Percentiles rank a stretch among this genome's conserved stretches.
Evolutionary conservation across 164 flowering plant genomes (phyloP).

Genomic region (Taxillus chinensis): DNA sequence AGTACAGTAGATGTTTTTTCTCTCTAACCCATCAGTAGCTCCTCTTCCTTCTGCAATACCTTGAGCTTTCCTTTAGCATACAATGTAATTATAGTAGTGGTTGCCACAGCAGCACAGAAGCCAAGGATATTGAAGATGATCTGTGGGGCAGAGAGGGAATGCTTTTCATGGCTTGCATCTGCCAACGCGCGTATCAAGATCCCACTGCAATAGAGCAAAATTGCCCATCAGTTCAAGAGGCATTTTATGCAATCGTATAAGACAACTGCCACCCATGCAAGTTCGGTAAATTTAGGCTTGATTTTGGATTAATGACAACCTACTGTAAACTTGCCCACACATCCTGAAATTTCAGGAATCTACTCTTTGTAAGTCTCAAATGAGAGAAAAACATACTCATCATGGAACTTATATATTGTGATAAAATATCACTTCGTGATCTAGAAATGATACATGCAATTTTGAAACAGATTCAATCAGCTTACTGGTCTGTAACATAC

Average conservation of each 20-base stretch:
- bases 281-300: too few species aligned
- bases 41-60: conserved; percentile 48
- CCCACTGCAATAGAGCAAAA: conserved; percentile 43
- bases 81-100: conserved; percentile 50
- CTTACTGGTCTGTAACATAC: too few species aligned
- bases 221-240: background rate
- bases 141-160: conserved; percentile 44
- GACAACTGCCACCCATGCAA: background rate
- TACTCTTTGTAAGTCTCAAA: too few species aligned
- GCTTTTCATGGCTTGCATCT: conserved; percentile 54
- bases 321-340: too few species aligned
- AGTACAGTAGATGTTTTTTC: background rate
- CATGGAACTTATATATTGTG: too few species aligned
- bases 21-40: conserved; percentile 22
- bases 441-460: too few species aligned
- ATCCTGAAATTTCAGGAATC: too few species aligned
- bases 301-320: too few species aligned
- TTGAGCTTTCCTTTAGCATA: conserved; percentile 66
- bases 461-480: too few species aligned
- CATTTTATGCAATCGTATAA: background rate
- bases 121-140: conserved; percentile 52
- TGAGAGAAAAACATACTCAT: too few species aligned
- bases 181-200: conserved; percentile 65
- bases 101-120: conserved; percentile 38
- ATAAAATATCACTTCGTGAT: too few species aligned